Percentiles rank a stretch among this genome's conserved stretches.
Evolutionary conservation across 306 rosid species (phyloP).

Genomic region (Mimosa pudica): DNA sequence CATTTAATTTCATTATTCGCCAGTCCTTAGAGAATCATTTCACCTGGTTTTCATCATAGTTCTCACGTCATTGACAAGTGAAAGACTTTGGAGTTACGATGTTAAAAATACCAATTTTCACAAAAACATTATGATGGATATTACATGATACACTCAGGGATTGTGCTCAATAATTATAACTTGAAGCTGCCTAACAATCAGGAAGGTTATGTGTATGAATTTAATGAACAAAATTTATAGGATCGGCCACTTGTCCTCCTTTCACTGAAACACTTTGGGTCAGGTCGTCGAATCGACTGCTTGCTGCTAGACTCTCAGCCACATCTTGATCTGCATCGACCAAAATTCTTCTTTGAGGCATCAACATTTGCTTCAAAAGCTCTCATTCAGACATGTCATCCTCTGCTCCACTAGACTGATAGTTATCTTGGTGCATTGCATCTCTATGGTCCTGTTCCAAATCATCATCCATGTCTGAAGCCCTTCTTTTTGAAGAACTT

Average conservation of each 20-base stretch:
- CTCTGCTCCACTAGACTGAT: constrained; percentile 82
- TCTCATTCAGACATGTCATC: constrained; percentile 86
- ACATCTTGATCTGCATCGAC: constrained; percentile 26
- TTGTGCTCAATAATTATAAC: not conserved
- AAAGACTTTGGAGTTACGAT: not conserved
- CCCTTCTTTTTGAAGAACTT: constrained; percentile 49
- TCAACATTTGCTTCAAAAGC: constrained; percentile 35
- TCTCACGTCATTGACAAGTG: not conserved
- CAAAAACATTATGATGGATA: not conserved
- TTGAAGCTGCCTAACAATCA: constrained; percentile 44
- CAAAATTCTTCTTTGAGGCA: constrained; percentile 29
- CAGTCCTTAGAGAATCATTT: not conserved
- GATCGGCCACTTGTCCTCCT: constrained; percentile 25
- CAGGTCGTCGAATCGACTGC: constrained; percentile 18
- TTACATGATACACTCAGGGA: not conserved
- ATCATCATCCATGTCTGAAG: constrained; percentile 67
- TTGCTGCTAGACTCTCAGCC: constrained; percentile 23
- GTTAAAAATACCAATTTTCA: not conserved
- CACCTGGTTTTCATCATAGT: not conserved
- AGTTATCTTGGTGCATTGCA: constrained; percentile 57
- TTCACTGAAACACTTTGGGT: constrained; percentile 28
- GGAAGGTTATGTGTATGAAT: constrained; percentile 32
- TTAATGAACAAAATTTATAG: constrained; percentile 34
- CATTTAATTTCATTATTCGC: not conserved
- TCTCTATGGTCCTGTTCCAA: constrained; percentile 62